phyloP scores from a whole-genome alignment of 2,329 filamentous ascomycete species.

The Hypomyces perniciosus region DNA sequence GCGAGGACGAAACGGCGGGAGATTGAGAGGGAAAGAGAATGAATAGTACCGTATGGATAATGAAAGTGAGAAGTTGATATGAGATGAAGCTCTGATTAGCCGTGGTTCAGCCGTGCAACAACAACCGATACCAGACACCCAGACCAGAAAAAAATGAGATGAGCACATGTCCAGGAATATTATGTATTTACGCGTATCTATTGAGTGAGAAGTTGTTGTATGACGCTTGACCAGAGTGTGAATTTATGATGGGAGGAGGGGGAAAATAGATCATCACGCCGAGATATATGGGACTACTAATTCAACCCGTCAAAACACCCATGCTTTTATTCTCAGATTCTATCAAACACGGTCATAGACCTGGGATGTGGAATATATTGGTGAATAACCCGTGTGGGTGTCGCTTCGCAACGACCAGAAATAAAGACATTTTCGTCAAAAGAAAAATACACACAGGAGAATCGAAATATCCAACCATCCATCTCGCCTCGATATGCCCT shows the following conservation, averaged over 20 bases:
- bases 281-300: too few relatives aligned
- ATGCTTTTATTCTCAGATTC: conserved; percentile 7
- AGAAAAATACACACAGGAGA: conserved; percentile 10
- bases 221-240: too few relatives aligned
- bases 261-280: too few relatives aligned
- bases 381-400: background rate
- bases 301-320: background rate
- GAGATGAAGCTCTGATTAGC: background rate
- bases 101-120: too few relatives aligned
- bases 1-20: background rate
- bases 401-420: conserved; percentile 5
- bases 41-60: background rate
- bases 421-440: conserved; percentile 9
- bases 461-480: conserved; percentile 12
- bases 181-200: too few relatives aligned
- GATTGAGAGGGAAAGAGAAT: background rate
- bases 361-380: conserved; percentile 2
- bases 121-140: too few relatives aligned
- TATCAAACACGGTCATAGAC: conserved; percentile 12
- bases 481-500: conserved; percentile 11
- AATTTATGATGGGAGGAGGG: too few relatives aligned
- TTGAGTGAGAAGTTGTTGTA: too few relatives aligned
- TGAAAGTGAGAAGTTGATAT: background rate
- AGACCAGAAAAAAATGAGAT: too few relatives aligned
- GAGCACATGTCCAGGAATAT: too few relatives aligned